Conservation (phyloP, 2,329 filamentous ascomycete species). For the Clarireedia homoeocarpa region DNA sequence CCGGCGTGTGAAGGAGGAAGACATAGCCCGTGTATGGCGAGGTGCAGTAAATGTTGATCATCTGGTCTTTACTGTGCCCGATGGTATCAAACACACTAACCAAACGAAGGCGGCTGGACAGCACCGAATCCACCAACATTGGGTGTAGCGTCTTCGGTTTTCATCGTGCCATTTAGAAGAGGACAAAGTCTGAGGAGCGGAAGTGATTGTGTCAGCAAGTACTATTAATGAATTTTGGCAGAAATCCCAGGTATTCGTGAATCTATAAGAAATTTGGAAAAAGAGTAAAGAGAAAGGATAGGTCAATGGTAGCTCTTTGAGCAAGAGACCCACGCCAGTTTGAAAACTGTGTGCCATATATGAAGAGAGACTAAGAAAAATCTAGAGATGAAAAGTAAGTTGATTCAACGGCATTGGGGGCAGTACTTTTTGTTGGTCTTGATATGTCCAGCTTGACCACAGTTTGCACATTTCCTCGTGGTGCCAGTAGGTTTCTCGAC, state of each 20-base stretch:
- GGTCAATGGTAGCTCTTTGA: conserved; percentile 3
- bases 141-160: conserved; percentile 46
- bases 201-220: conserved; percentile 5
- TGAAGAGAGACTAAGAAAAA: conserved; percentile 1
- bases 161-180: conserved; percentile 76
- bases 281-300: not conserved
- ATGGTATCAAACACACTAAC: not conserved
- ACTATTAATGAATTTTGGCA: not conserved
- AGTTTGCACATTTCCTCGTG: conserved; percentile 92
- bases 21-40: not conserved
- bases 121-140: conserved; percentile 52
- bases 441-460: conserved; percentile 93
- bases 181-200: conserved; percentile 61
- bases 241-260: not conserved
- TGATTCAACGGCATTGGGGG: conserved; percentile 9
- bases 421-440: conserved; percentile 96
- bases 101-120: conserved; percentile 11
- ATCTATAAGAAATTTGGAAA: not conserved
- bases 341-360: not conserved
- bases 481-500: conserved; percentile 54
- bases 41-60: not conserved
- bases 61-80: not conserved
- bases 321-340: conserved; percentile 6
- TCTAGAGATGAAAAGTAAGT: not conserved
- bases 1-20: too few species aligned